Evolutionary conservation across 2,329 filamentous ascomycete species (phyloP), one percentile per base, ranked within the genome.

Genomic region (Nothopassalora personata): DNA sequence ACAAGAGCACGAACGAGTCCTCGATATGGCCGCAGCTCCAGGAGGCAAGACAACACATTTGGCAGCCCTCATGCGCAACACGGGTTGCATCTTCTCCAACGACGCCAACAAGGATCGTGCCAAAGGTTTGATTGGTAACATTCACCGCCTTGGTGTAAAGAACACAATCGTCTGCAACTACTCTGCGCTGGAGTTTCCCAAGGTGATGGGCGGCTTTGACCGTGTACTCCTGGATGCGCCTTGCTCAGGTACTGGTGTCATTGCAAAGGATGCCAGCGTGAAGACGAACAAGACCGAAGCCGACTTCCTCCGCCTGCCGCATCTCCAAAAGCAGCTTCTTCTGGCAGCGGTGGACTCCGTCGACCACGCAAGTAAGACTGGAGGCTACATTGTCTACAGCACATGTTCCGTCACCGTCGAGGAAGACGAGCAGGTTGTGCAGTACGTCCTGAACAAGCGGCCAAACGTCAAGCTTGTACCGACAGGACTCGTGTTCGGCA

Each of bases 261-360:
- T 99, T 66, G 89, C 91, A 64, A 99, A 99, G 79, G 94, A 99
- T 76, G 85, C 93, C 33, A 91, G 88, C 65, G 91, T 99, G 67
- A 99, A 99, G 83, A 97, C 93, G 27, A 97, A 97, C 81, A 97
- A 97, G 81, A 95, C 90, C 10, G 91, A 96, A 73, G 88, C 87
- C 65, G 94, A 99, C 75, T 99, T 99, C 79, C 84, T 97, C 75
- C 86, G 88, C 70, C 84, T 99, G 54, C 92, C 94, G 0, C 94
- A 99, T 75, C 84, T 91, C 60, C 94, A 99, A 76, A 97, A 97
- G 76, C 92, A 97, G 77, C 83, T 99, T 57, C 80, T 99, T 11
- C 84, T 99, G 30, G 86, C 91, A 7, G 94, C 94, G 52, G 96
- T 99, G 64, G 94, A 99, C 78, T 96, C 90, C 0, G 90, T 95